A percentile compares a stretch with the other conserved stretches of the same genome.
These are phyloP conservation scores for Eustoma russellianum DNA, from an alignment of 257 asterid genomes.

Conservation along the genomic window DNA sequence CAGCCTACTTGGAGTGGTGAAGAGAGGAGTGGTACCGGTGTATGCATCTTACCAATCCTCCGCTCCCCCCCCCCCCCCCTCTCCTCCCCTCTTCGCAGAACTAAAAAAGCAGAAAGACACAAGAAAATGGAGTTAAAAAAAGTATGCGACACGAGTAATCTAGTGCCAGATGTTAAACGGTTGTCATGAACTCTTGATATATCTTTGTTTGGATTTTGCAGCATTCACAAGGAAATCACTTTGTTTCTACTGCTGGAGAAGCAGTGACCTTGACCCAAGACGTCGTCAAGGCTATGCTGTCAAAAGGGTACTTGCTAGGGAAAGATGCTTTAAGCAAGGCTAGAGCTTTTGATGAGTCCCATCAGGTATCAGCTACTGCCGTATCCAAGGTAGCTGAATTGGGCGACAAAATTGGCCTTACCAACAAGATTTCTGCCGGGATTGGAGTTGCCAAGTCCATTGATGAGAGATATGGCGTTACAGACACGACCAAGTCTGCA, in stretches of 20 bases:
- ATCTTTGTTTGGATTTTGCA: slow-evolving; percentile 10
- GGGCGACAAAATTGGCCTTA: slow-evolving; percentile 66
- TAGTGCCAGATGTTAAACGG: background rate
- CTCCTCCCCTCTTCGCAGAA: slow-evolving; percentile 5
- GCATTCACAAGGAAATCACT: slow-evolving; percentile 26
- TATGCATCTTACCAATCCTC: slow-evolving; percentile 9
- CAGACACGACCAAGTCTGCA: slow-evolving; percentile 61
- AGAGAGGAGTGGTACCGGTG: slow-evolving; percentile 44
- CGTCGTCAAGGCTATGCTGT: slow-evolving; percentile 68
- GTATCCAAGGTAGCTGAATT: slow-evolving; percentile 84
- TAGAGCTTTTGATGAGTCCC: slow-evolving; percentile 78
- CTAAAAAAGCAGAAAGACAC: no score
- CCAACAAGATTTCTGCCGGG: slow-evolving; percentile 73
- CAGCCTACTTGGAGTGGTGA: slow-evolving; percentile 57
- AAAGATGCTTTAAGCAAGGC: slow-evolving; percentile 78
- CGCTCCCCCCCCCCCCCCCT: no score
- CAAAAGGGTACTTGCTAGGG: slow-evolving; percentile 75
- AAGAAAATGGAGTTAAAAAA: no score
- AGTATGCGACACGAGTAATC: background rate
- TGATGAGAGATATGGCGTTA: slow-evolving; percentile 54
- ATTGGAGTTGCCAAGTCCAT: slow-evolving; percentile 61
- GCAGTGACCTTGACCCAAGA: slow-evolving; percentile 80
- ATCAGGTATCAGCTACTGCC: slow-evolving; percentile 84
- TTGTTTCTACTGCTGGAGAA: slow-evolving; percentile 77
- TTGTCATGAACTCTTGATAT: background rate